Evolutionary conservation across 2,329 filamentous ascomycete species (phyloP), one percentile per base, ranked within the genome.

Genomic region (Phialocephala subalpina): DNA sequence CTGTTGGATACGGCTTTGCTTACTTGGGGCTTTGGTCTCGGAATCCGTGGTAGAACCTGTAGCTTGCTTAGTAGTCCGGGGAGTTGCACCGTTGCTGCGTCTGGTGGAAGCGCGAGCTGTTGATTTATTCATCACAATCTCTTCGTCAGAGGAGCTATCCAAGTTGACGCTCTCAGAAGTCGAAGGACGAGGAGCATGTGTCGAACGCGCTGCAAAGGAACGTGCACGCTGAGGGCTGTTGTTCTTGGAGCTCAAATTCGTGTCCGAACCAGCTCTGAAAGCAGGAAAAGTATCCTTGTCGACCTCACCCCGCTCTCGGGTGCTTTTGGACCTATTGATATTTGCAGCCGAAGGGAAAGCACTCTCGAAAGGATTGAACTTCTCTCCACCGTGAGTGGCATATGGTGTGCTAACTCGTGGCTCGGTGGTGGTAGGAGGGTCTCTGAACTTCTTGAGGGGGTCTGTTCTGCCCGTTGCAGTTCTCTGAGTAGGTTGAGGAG

Each of bases 361-460:
- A 47, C 63, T 82, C 53, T 87, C 85, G 65, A 86, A 87, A 0
- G 85, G 82, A 55, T 87, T 83, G 4, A 85, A 84, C 77, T 84
- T 89, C 74, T 90, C 87, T 38, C 87, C 86, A 14, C 84, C 81
- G 36, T 84, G 81, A 1, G 80, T 82, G 49, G 82, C 80, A 72
- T 89, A 90, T 0, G 87, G 86, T 6, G 84, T 86, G 70, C 85
- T 86, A 62, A 86, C 81, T n/a, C 86, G 81, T n/a, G 77, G 75
- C 66, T 88, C 84, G 52, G 78, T 79, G 0, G 76, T 76, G 7
- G 67, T 38, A 14, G 64, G 57, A 42, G 72, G 59, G 4, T 83
- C 80, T 71, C 80, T 79, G 65, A 86, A 85, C 59, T 82, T 78
- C 25, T 79, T 81, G 49, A 86, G 72, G 1, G 83, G 83, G 67